phyloP scores from a whole-genome alignment of 345 rosid genomes.

The Rhizophora mangle region DNA sequence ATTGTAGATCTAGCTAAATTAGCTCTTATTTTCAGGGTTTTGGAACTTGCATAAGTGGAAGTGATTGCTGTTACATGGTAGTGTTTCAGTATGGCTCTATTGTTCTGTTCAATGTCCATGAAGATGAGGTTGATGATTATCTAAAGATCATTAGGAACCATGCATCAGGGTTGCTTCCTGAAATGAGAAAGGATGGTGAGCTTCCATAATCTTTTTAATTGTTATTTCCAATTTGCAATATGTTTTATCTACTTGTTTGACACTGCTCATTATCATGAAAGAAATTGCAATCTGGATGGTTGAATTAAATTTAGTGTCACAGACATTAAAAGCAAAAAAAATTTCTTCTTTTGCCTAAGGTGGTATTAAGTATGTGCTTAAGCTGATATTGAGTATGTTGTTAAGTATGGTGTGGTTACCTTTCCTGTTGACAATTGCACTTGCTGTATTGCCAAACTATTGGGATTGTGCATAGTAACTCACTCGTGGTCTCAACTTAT shows the following conservation, averaged over 20 bases:
- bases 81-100: constrained; percentile 93
- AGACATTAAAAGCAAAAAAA: too few relatives aligned
- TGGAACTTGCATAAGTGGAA: constrained; percentile 63
- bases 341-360: too few relatives aligned
- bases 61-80: constrained; percentile 81
- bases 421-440: neutral
- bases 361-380: too few relatives aligned
- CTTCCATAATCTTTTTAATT: constrained; percentile 2
- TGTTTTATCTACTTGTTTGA: neutral
- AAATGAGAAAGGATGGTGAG: constrained; percentile 96
- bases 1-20: neutral
- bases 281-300: neutral
- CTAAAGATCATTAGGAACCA: constrained; percentile 80
- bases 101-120: constrained; percentile 77
- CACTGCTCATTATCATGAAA: neutral
- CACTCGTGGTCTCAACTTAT: neutral
- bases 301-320: neutral
- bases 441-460: neutral
- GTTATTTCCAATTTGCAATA: neutral
- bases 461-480: neutral
- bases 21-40: constrained; percentile 48
- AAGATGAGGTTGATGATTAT: constrained; percentile 79
- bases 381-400: too few relatives aligned
- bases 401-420: too few relatives aligned
- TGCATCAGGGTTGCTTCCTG: constrained; percentile 86